Evolutionary conservation across 1,284 basidiomycete species (phyloP), one percentile per base, ranked within the genome.

Genomic region (Flammula alnicola): DNA sequence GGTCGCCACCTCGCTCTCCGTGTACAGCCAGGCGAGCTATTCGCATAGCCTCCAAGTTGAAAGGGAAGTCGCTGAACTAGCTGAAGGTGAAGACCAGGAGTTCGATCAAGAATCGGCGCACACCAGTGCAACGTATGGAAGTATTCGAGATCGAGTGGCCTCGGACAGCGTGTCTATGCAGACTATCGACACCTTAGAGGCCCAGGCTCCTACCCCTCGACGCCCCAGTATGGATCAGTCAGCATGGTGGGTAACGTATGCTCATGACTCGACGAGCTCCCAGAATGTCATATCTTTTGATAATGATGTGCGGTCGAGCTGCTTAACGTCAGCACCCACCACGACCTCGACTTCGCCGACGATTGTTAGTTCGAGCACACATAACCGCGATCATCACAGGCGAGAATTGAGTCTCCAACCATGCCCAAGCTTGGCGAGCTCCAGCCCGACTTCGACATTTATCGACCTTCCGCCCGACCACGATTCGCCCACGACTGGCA

Each of bases 1-100:
- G 1, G 45, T 53, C 7, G 47, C 51, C 10, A 53, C 51, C n/a
- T 47, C 54, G 12, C 22, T 52, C 5, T 56, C 54, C 4, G 19
- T 56, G 23, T 56, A 56, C 29, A 56, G 54, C 37, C 54, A 56
- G 23, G 25, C 42, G 36, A 56, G 54, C 23, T 52, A 33, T 8
- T 40, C 50, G 4, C 47, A 47, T 30, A 22, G 41, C 9, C 44
- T 52, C 5, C 42, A 45, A 9, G 35, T 39, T 16, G 32, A n/a
- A n/a, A n/a, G n/a, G n/a, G n/a, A n/a, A n/a, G n/a, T n/a, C n/a
- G n/a, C n/a, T n/a, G n/a, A n/a, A n/a, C n/a, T n/a, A n/a, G n/a
- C n/a, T n/a, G n/a, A n/a, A n/a, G n/a, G n/a, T n/a, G n/a, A 35
- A 22, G 3, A n/a, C 8, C 30, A 17, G 31, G 19, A 25, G 1